phyloP scores from a whole-genome alignment of 257 asterid genomes.

The Echium plantagineum region DNA sequence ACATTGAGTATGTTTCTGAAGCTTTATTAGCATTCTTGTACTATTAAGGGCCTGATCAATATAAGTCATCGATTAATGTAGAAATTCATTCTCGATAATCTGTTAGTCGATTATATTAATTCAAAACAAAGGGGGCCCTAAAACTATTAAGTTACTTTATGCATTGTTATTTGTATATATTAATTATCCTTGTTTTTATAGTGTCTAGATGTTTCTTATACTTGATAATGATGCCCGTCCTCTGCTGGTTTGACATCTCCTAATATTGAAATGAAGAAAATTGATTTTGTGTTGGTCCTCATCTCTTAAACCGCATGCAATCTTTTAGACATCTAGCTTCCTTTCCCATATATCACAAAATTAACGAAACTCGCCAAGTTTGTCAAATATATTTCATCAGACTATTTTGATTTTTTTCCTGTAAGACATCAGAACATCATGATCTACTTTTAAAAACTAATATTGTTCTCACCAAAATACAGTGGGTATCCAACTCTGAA shows the following conservation, averaged over 20 bases:
- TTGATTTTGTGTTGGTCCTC: not conserved
- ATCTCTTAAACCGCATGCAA: not conserved
- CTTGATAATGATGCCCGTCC: not conserved
- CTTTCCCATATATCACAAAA: not conserved
- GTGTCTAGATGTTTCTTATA: not conserved
- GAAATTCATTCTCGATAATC: too few species aligned
- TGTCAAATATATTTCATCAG: not conserved
- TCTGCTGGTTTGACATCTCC: too few species aligned
- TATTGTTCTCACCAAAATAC: conserved; percentile 29
- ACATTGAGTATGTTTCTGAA: conserved; percentile 51
- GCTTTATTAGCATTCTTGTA: not conserved
- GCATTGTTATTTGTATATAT: not conserved
- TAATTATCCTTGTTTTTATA: not conserved
- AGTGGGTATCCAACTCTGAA: conserved; percentile 87
- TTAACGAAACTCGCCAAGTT: not conserved
- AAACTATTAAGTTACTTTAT: too few species aligned
- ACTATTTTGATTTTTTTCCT: not conserved
- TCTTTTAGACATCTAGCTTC: not conserved
- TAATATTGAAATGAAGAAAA: too few species aligned
- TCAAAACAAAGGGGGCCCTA: too few species aligned
- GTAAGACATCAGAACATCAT: not conserved
- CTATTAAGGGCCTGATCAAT: not conserved
- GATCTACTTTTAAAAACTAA: conserved; percentile 5
- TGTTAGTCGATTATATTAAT: too few species aligned
- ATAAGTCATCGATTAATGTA: too few species aligned